Evolutionary conservation across 2,329 filamentous ascomycete genomes (phyloP).

Genomic region (Parascedosporium putredinis): DNA sequence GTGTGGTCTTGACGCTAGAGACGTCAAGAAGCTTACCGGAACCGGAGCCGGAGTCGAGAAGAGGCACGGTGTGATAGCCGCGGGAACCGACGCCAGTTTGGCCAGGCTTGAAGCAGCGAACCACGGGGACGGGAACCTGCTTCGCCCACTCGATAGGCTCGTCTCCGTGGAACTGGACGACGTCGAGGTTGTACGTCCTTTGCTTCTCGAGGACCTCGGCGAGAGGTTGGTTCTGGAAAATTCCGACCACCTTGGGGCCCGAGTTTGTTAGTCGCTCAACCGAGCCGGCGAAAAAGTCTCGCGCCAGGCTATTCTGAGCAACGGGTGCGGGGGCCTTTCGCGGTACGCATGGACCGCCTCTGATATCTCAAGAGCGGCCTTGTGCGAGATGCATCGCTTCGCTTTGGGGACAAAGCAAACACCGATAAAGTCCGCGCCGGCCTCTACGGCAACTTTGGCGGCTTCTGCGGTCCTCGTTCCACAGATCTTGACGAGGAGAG

Average conservation of each 20-base stretch:
- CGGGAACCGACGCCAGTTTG: conserved; percentile 61
- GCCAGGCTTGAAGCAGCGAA: conserved; percentile 71
- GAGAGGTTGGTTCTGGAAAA: conserved; percentile 86
- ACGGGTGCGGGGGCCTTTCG: conserved; percentile 13
- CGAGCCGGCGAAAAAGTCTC: conserved; percentile 64
- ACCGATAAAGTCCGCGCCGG: conserved; percentile 84
- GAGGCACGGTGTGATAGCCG: conserved; percentile 72
- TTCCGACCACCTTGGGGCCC: conserved; percentile 73
- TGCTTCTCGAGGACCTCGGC: conserved; percentile 73
- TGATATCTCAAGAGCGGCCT: conserved; percentile 73
- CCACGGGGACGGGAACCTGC: conserved; percentile 83
- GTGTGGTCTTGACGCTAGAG: conserved; percentile 52
- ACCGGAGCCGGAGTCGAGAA: conserved; percentile 80
- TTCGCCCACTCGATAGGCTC: conserved; percentile 89
- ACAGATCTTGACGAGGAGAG: conserved; percentile 83
- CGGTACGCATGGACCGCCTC: conserved; percentile 52
- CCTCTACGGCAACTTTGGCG: conserved; percentile 68
- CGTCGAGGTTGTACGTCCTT: conserved; percentile 64
- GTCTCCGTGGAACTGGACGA: conserved; percentile 85
- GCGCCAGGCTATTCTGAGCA: conserved; percentile 25
- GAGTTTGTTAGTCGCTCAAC: conserved; percentile 36
- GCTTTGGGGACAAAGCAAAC: conserved; percentile 81
- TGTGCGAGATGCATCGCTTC: conserved; percentile 68
- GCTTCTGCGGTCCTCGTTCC: conserved; percentile 77
- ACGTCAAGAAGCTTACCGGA: conserved; percentile 71